phyloP scores from a whole-genome alignment of 164 flowering plant genomes.

The Magnolia officinalis region DNA sequence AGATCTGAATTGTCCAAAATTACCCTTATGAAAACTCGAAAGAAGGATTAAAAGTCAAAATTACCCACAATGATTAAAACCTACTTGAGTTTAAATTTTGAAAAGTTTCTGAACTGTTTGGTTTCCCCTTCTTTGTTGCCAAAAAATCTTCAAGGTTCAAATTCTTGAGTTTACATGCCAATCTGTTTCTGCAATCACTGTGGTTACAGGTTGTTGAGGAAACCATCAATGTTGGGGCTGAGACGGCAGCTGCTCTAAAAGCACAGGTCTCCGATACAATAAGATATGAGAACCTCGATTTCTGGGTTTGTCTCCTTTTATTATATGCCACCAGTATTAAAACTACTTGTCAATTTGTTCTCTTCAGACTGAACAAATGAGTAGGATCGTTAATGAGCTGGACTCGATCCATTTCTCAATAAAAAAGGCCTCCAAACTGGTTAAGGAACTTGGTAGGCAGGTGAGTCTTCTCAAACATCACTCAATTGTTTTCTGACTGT shows the following conservation, averaged over 20 bases:
- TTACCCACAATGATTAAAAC: no score
- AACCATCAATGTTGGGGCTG: conserved; percentile 79
- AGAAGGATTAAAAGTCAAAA: no score
- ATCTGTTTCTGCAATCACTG: not conserved
- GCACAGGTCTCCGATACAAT: conserved; percentile 57
- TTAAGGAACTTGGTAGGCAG: conserved; percentile 47
- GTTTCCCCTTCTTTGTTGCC: not conserved
- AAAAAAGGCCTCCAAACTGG: conserved; percentile 79
- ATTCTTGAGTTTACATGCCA: not conserved
- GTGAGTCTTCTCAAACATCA: conserved; percentile 11
- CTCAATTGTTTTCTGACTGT: not conserved
- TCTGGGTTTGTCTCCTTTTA: not conserved
- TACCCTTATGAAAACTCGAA: not conserved
- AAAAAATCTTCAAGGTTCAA: not conserved
- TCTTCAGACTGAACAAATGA: conserved; percentile 95
- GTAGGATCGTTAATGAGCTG: conserved; percentile 87
- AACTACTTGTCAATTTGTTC: not conserved
- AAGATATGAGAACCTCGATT: not conserved
- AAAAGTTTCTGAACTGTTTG: not conserved
- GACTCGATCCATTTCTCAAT: conserved; percentile 93
- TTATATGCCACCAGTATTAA: not conserved
- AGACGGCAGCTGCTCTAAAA: conserved; percentile 85
- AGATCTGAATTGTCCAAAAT: not conserved
- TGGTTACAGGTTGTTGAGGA: conserved; percentile 70
- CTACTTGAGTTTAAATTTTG: no score